Evolutionary conservation across 371 early-diverging fungal genomes (phyloP).

Genomic region (Mucor mucedo): DNA sequence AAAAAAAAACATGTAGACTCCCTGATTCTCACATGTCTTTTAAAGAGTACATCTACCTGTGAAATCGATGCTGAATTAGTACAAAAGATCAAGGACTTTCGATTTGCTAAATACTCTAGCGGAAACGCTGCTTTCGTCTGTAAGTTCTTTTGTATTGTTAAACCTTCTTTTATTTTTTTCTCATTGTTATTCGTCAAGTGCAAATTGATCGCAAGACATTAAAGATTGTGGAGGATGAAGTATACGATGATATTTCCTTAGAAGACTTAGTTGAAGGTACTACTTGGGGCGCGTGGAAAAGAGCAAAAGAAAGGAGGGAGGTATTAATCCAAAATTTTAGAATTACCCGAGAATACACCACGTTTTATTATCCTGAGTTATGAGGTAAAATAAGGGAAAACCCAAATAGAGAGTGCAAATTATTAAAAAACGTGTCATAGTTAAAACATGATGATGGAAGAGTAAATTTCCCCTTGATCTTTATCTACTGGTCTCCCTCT

Average conservation of each 20-base stretch:
- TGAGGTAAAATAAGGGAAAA: constrained; percentile 41
- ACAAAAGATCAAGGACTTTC: constrained; percentile 61
- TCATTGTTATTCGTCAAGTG: constrained; percentile 31
- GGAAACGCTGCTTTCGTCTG: constrained; percentile 67
- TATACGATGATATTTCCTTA: constrained; percentile 50
- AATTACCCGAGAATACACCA: constrained; percentile 73
- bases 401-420: neutral
- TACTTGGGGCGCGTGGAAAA: no score
- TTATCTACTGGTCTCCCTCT: constrained; percentile 69
- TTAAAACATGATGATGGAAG: constrained; percentile 67
- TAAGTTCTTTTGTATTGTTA: constrained; percentile 30
- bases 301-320: no score
- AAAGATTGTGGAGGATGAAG: constrained; percentile 61
- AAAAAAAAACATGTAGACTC: no score
- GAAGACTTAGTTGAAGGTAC: constrained; percentile 68
- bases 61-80: constrained; percentile 62
- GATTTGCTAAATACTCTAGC: constrained; percentile 60
- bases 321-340: constrained; percentile 23
- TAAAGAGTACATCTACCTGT: constrained; percentile 49
- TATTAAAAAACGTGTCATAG: constrained; percentile 17
- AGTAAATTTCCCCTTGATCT: constrained; percentile 66
- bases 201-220: constrained; percentile 61
- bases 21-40: neutral
- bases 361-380: constrained; percentile 74
- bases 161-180: no score